phyloP scores from a whole-genome alignment of 1,284 basidiomycete genomes.

The Tilletia caries region DNA sequence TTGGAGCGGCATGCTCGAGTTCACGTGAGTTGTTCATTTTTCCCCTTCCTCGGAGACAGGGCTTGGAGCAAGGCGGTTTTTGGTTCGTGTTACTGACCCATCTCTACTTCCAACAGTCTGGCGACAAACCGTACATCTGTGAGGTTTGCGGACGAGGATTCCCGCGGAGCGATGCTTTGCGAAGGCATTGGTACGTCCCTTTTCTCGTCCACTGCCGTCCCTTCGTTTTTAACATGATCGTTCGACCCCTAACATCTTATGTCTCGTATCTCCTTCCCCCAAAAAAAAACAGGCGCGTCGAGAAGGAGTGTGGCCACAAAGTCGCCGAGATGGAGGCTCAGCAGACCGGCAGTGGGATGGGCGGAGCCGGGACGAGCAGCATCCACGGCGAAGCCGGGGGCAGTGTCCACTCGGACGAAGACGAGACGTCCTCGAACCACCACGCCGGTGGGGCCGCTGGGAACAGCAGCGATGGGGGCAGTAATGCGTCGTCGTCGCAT shows the following conservation, averaged over 20 bases:
- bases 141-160: slow-evolving; percentile 50
- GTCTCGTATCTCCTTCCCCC: neutral
- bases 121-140: slow-evolving; percentile 52
- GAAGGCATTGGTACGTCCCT: slow-evolving; percentile 38
- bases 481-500: neutral
- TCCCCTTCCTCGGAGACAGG: neutral
- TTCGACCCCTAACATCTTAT: neutral
- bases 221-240: neutral
- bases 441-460: neutral
- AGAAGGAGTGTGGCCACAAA: slow-evolving; percentile 45
- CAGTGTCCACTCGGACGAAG: neutral
- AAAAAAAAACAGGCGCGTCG: slow-evolving; percentile 36
- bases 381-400: neutral
- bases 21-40: slow-evolving; percentile 25
- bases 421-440: neutral
- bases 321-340: slow-evolving; percentile 37
- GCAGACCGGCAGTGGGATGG: neutral
- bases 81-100: neutral
- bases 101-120: slow-evolving; percentile 25
- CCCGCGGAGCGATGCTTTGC: slow-evolving; percentile 48
- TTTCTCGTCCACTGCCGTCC: neutral
- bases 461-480: neutral
- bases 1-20: slow-evolving; percentile 50
- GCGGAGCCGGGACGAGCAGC: neutral
- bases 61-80: neutral